These are phyloP conservation scores for Ogataea chonburiensis DNA, from an alignment of 805 yeast species.

Conservation along the genomic window DNA sequence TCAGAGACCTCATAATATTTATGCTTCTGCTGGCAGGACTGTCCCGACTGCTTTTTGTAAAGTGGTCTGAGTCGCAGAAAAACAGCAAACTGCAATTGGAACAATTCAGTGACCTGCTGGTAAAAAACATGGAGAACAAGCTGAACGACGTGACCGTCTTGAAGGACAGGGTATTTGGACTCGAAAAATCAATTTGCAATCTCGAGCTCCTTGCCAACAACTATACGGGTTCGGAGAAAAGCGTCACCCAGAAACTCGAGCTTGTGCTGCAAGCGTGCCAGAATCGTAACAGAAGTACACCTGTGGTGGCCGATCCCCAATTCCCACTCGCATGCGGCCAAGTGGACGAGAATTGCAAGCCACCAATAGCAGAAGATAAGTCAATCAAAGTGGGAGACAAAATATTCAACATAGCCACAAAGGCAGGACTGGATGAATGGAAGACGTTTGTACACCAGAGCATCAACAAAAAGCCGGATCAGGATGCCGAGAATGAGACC, in stretches of 20 bases:
- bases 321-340: conserved; percentile 4
- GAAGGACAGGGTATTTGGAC: conserved; percentile 19
- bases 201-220: conserved; percentile 18
- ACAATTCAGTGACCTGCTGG: not conserved
- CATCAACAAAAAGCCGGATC: conserved; percentile 10
- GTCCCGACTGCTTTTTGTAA: too few relatives aligned
- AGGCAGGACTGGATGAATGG: conserved; percentile 32
- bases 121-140: conserved; percentile 2
- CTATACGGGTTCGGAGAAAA: conserved; percentile 8
- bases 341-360: not conserved
- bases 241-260: conserved; percentile 8
- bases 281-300: not conserved
- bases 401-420: conserved; percentile 33
- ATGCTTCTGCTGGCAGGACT: not conserved
- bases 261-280: conserved; percentile 5
- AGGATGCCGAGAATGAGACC: not conserved
- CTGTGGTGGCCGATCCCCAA: conserved; percentile 2
- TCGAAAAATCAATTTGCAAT: conserved; percentile 19
- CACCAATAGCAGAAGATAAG: conserved; percentile 5
- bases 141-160: conserved; percentile 15
- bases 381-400: conserved; percentile 21
- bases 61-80: not conserved
- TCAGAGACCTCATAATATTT: conserved; percentile 2
- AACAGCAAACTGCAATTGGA: not conserved
- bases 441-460: conserved; percentile 24